phyloP scores from a whole-genome alignment of 2,329 filamentous ascomycete genomes.

The Diaporthe batatas region DNA sequence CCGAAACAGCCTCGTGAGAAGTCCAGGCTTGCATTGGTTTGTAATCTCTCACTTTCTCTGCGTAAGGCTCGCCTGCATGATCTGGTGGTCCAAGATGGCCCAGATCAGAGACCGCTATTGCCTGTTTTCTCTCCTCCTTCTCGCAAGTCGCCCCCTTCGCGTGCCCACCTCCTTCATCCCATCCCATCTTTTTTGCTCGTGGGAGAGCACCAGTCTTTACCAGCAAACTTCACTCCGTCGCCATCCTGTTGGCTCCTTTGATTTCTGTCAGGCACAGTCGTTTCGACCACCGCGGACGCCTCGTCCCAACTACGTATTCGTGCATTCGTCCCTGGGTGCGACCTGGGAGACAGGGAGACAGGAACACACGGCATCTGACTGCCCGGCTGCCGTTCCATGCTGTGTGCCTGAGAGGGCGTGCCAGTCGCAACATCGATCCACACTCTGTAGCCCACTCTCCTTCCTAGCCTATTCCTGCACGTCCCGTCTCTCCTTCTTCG shows the following conservation, averaged over 20 bases:
- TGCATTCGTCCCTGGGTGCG: conserved; percentile 26
- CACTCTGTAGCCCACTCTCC: conserved; percentile 9
- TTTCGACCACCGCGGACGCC: conserved; percentile 8
- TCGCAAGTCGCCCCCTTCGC: conserved; percentile 26
- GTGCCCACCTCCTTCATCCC: conserved; percentile 26
- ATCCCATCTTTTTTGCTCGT: conserved; percentile 18
- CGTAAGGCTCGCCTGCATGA: conserved; percentile 1
- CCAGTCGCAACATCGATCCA: conserved; percentile 39
- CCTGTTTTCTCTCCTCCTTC: conserved; percentile 5
- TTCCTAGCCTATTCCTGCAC: conserved; percentile 14
- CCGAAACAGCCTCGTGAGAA: conserved; percentile 31
- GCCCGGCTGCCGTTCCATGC: conserved; percentile 36
- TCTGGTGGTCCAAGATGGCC: not conserved
- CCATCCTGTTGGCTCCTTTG: conserved; percentile 12
- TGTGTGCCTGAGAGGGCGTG: conserved; percentile 30
- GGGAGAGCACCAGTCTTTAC: conserved; percentile 18
- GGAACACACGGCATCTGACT: conserved; percentile 40
- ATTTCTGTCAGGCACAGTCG: conserved; percentile 10
- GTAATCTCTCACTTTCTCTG: not conserved
- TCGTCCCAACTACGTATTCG: conserved; percentile 35
- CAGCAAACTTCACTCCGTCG: not conserved
- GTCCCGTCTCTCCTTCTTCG: conserved; percentile 12
- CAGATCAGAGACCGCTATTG: conserved; percentile 15
- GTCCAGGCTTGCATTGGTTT: conserved; percentile 10
- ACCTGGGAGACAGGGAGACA: not conserved